Base-by-base conservation (phyloP, 2,329 filamentous ascomycete genomes). In the Stagonosporopsis chrysanthemi region DNA sequence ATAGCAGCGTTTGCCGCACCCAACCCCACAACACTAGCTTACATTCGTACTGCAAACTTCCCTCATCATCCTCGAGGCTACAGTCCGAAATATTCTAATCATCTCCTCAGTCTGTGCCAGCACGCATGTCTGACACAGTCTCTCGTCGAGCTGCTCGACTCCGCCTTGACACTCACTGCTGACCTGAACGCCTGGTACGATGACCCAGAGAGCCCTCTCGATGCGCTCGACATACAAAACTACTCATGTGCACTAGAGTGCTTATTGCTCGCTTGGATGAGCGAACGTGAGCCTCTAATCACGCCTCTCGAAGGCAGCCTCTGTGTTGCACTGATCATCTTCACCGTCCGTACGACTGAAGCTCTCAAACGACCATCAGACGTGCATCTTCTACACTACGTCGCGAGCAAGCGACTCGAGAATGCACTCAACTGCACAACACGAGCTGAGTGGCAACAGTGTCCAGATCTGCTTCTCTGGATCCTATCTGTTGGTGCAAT, bases 221-320 rank as follows among this genome's bases (percentile, higher is more conserved):
- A 77, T 48, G 72, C 74, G 2, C 66, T 76, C 24, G 64, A 74
- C 36, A 70, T 77, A 26, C 73, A 77, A 41, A 77, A 77, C 53
- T 75, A 66, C 49, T 68, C 74, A 9, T 75, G 71, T 46, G 62
- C 69, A 11, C 58, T 77, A 6, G 71, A 76, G 39, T 73, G 72
- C 42, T 60, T 67, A 55, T 54, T 75, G 11, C 60, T 77, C 23
- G 63, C 68, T 41, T 75, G 73, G 72, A 60, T 75, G 8, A 66
- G 62, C 38, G 66, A 71, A 14, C 65, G 70, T 38, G 67, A 70
- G 38, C 50, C 63, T 39, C 35, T 63, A 6, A 60, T 68, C 31
- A 68, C 62, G 5, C 67, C 74, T n/a, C 62, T 75, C 11, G 73
- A 77, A 57, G 69, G 72, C 38, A 70, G 72, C 3, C 56, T 76